Base-by-base conservation (phyloP, 306 rosid species). In the Pueraria montana region DNA sequence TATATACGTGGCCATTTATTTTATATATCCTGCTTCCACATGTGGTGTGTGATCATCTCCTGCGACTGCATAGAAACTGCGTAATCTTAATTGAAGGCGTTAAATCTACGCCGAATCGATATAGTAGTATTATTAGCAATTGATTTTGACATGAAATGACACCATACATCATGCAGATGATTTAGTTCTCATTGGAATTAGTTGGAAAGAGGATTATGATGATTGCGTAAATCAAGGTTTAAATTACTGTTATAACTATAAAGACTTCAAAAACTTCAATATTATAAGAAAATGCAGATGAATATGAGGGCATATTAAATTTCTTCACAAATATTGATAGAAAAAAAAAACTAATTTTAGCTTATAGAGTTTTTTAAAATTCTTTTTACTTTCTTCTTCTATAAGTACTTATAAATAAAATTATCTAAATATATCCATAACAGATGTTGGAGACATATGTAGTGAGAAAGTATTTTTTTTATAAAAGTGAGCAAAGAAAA, bases 11-110 rank as follows among this genome's bases (percentile, higher is more conserved):
- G 74, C 65, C 79, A 76, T 68, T 71, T 81, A 69, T 67, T 66
- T 75, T 71, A 45, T 76, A 30, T n/a, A 45, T 81, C 40, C 62
- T 64, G 78, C 45, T 70, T 52, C 48, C 68, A 87, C 84, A 42
- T 80, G 74, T 77, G 81, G 48, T 76, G 80, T 68, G 56, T 80
- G 40, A 26, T 78, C 24, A 32, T 49, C 36, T 62, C 53, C 68
- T 70, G 6, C 73, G 79, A 70, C 36, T 27, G 11, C 26, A 46
- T 36, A 8, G 4, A n/a, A 66, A 0, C 49, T 34, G 72, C 49
- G 16, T 36, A 34, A 17, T 66, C 72, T 4, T 42, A 20, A 34
- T n/a, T n/a, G 4, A 66, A 67, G 30, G 24, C 6, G 2, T 23
- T 26, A 5, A 62, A 62, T 62, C 68, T 62, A 26, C 27, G 32